Evolutionary conservation across 2,329 filamentous ascomycete genomes (phyloP).

Genomic region (Aspergillus pseudotamarii): DNA sequence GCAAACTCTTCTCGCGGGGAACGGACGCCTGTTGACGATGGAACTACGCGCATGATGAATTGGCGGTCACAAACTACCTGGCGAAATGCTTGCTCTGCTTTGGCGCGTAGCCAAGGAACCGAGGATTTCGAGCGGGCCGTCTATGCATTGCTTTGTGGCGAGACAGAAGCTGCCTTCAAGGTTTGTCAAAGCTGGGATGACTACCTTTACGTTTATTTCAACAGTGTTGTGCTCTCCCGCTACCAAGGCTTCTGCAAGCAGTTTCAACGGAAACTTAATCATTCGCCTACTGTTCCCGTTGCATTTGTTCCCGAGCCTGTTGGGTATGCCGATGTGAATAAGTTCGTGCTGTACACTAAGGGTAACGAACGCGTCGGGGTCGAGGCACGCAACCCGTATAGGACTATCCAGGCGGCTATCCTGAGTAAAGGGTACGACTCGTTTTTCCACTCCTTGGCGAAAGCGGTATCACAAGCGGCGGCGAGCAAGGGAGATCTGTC

Average conservation of each 20-base stretch:
- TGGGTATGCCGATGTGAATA: conserved; percentile 40
- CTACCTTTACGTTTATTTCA: conserved; percentile 83
- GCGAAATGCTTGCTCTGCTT: conserved; percentile 41
- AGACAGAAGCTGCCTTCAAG: conserved; percentile 74
- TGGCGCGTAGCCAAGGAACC: conserved; percentile 64
- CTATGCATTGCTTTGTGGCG: conserved; percentile 86
- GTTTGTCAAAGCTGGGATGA: conserved; percentile 84
- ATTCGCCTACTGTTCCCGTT: conserved; percentile 57
- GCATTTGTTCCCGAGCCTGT: conserved; percentile 61
- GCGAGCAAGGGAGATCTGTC: conserved; percentile 28
- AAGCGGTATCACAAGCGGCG: conserved; percentile 42
- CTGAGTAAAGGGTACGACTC: conserved; percentile 44
- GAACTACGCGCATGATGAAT: conserved; percentile 47
- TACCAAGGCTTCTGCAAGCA: conserved; percentile 69
- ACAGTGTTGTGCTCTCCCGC: conserved; percentile 76
- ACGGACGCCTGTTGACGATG: conserved; percentile 37
- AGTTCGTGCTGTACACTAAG: conserved; percentile 40
- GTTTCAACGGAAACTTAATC: conserved; percentile 50
- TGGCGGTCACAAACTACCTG: conserved; percentile 41
- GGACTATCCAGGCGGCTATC: conserved; percentile 48
- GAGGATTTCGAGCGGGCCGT: conserved; percentile 85
- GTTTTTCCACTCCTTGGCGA: conserved; percentile 45
- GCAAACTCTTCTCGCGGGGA: conserved; percentile 27
- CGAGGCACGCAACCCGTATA: conserved; percentile 48
- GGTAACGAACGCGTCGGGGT: conserved; percentile 39